A percentile compares a stretch with the other conserved stretches of the same genome.
phyloP scores from a whole-genome alignment of 805 yeast genomes.

The Starmerella stigmatis region DNA sequence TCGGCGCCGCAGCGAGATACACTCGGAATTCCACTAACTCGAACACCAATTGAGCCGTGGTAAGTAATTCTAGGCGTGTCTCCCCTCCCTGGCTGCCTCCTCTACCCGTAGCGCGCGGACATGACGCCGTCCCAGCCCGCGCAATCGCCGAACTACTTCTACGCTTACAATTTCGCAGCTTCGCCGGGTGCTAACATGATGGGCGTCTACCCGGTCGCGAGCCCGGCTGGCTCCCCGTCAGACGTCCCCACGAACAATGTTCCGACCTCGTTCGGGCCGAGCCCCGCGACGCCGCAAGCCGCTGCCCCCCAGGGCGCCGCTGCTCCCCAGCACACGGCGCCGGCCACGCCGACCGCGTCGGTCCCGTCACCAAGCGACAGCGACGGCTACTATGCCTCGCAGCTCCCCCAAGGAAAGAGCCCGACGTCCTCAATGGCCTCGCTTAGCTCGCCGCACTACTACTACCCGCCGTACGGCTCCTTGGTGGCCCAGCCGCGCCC shows the following conservation, averaged over 20 bases:
- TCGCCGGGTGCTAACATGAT: background rate
- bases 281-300: background rate
- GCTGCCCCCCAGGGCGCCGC: background rate
- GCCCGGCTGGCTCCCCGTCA: background rate
- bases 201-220: background rate
- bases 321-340: background rate
- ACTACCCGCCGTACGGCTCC: background rate
- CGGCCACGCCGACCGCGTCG: background rate
- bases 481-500: background rate
- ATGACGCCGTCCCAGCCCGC: slow-evolving; percentile 4
- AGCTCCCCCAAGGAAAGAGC: background rate
- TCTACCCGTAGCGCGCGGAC: background rate
- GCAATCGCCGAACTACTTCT: background rate
- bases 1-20: no score
- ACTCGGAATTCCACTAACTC: no score
- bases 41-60: background rate
- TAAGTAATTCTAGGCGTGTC: background rate
- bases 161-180: background rate
- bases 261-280: background rate
- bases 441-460: background rate
- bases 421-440: background rate
- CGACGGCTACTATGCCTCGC: background rate
- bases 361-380: background rate
- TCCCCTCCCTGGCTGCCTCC: background rate
- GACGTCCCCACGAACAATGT: background rate